phyloP scores from a whole-genome alignment of 306 rosid genomes.

The Trifolium pratense region DNA sequence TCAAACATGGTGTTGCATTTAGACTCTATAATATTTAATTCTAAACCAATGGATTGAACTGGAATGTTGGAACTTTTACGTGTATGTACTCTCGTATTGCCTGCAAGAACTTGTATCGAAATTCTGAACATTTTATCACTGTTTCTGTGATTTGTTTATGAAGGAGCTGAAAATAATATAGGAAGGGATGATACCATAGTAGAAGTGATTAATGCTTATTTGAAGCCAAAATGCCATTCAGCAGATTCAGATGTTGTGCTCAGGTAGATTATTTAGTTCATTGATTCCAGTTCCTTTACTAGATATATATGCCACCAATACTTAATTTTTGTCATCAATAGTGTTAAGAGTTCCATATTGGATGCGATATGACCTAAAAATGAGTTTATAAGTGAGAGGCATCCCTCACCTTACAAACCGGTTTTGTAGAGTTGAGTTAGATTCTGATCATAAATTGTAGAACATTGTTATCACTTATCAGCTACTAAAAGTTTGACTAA shows the following conservation, averaged over 20 bases:
- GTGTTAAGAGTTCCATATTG: background rate
- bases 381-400: background rate
- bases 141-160: slow-evolving; percentile 40
- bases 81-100: slow-evolving; percentile 9
- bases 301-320: slow-evolving; percentile 13
- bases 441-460: slow-evolving; percentile 13
- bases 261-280: slow-evolving; percentile 49
- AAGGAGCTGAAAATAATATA: slow-evolving; percentile 50
- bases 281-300: slow-evolving; percentile 31
- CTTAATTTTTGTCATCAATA: slow-evolving; percentile 4
- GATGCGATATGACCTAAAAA: background rate
- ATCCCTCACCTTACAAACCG: no score
- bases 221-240: slow-evolving; percentile 75
- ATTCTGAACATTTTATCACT: background rate
- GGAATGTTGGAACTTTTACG: background rate
- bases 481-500: slow-evolving; percentile 29
- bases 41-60: background rate
- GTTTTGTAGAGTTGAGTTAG: background rate
- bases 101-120: background rate
- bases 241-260: slow-evolving; percentile 70
- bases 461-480: slow-evolving; percentile 11
- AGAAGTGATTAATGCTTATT: slow-evolving; percentile 73
- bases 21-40: background rate
- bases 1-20: background rate
- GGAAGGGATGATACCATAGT: slow-evolving; percentile 42